A percentile compares a stretch with the other conserved stretches of the same genome.
Evolutionary conservation across 1,139 yeast species (phyloP).

Genomic region (Yamadazyma pseudoaaseri): DNA sequence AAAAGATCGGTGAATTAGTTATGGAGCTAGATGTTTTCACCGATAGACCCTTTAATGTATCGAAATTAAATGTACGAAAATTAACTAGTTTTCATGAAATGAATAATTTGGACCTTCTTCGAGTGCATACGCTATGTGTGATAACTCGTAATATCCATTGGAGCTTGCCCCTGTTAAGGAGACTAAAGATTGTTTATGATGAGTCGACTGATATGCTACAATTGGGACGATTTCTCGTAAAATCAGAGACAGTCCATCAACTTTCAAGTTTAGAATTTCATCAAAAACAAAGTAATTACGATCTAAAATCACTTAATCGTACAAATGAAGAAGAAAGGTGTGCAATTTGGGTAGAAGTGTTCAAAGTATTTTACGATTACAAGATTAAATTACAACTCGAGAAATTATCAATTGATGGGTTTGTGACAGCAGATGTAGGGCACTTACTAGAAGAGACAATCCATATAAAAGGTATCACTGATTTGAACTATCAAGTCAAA

Average conservation of each 20-base stretch:
- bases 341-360: slow-evolving; percentile 13
- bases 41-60: not conserved
- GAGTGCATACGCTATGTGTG: not conserved
- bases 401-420: slow-evolving; percentile 12
- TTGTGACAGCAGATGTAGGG: slow-evolving; percentile 5
- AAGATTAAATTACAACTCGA: not conserved
- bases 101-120: not conserved
- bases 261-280: slow-evolving; percentile 10
- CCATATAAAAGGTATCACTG: slow-evolving; percentile 5
- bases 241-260: slow-evolving; percentile 1
- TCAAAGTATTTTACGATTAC: slow-evolving; percentile 3
- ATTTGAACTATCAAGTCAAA: slow-evolving; percentile 7
- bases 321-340: slow-evolving; percentile 6
- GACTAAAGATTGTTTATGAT: not conserved
- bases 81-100: not conserved
- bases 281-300: slow-evolving; percentile 9
- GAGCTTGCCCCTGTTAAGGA: not conserved
- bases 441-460: slow-evolving; percentile 5
- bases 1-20: not conserved
- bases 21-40: not conserved
- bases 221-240: slow-evolving; percentile 1
- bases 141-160: not conserved
- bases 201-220: not conserved
- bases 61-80: not conserved
- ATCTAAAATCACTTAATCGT: slow-evolving; percentile 7